Evolutionary conservation across 331 rosid genomes (phyloP).

Genomic region (Quercus phellos): DNA sequence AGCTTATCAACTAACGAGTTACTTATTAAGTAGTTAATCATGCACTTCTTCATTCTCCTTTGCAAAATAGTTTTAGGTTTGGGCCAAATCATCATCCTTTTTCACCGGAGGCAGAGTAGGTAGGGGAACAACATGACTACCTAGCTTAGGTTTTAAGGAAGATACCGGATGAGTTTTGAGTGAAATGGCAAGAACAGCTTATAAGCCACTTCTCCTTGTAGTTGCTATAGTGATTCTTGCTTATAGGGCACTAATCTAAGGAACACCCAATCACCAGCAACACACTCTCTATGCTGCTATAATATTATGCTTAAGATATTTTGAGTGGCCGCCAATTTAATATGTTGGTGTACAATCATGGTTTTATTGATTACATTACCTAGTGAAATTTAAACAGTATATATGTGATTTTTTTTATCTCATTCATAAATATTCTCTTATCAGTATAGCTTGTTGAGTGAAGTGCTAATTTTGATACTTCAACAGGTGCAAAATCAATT

Average conservation of each 20-base stretch:
- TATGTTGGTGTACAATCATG: background rate
- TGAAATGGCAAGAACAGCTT: background rate
- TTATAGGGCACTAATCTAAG: background rate
- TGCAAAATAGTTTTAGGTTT: background rate
- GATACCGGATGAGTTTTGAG: background rate
- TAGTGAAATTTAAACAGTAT: background rate
- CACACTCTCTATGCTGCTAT: background rate
- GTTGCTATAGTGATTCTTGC: background rate
- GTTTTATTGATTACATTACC: background rate
- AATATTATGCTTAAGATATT: background rate
- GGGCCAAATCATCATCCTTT: background rate
- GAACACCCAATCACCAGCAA: background rate
- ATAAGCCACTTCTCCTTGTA: background rate
- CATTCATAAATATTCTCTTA: background rate
- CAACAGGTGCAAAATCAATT: conserved; percentile 26
- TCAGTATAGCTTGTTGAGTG: background rate
- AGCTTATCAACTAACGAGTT: too few species aligned
- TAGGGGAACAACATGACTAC: too few species aligned
- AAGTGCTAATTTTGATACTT: conserved; percentile 14
- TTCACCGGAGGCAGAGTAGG: too few species aligned
- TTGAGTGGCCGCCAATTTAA: background rate
- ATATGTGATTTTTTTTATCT: background rate
- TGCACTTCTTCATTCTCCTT: background rate
- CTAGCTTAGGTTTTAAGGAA: too few species aligned
- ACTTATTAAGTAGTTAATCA: too few species aligned